These are phyloP conservation scores for Psilocybe sp. DNA, from an alignment of 768 basidiomycete species.

Conservation along the genomic window DNA sequence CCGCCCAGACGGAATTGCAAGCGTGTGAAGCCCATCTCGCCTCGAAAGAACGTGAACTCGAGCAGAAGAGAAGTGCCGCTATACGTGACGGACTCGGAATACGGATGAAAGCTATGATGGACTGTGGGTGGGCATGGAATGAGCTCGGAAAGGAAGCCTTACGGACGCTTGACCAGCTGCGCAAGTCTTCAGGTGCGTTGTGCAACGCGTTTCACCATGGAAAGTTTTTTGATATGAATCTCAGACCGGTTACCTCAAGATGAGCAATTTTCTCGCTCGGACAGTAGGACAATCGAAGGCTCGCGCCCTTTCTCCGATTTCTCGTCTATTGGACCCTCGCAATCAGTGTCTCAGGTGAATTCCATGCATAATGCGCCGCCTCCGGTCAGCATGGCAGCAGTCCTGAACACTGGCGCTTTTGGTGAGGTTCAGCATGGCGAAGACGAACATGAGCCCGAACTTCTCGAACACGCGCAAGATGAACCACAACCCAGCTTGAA, in stretches of 20 bases:
- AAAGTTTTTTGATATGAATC: background rate
- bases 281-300: conserved; percentile 10
- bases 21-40: conserved; percentile 79
- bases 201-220: background rate
- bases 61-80: conserved; percentile 45
- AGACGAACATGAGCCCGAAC: background rate
- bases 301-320: conserved; percentile 44
- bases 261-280: background rate
- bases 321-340: conserved; percentile 73
- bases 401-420: conserved; percentile 14
- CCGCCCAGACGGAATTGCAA: conserved; percentile 75
- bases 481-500: background rate
- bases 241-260: background rate
- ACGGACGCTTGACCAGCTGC: conserved; percentile 36
- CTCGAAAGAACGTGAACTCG: conserved; percentile 64
- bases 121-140: conserved; percentile 67
- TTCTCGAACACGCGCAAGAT: background rate
- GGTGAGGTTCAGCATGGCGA: background rate
- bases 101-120: conserved; percentile 62
- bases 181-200: conserved; percentile 5
- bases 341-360: conserved; percentile 66
- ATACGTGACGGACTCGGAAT: conserved; percentile 60
- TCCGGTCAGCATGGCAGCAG: conserved; percentile 7
- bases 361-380: conserved; percentile 10
- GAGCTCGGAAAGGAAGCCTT: conserved; percentile 67